Conservation (phyloP, 2,329 filamentous ascomycete genomes). For the Diplodia sapinea region DNA sequence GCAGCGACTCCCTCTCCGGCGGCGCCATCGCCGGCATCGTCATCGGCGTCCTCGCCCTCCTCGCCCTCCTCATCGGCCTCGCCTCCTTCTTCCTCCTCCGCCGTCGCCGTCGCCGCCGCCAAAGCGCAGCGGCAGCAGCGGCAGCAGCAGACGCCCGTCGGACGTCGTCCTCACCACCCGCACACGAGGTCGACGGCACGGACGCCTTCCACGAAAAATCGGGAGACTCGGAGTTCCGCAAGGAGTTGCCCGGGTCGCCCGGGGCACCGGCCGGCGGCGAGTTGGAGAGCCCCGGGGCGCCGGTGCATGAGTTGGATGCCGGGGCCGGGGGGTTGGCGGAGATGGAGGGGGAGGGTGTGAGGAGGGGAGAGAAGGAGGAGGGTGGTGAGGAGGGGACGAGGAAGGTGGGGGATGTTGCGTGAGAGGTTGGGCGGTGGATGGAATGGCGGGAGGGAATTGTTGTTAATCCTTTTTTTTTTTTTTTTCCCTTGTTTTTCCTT, state of each 20-base stretch:
- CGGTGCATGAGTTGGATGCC: slow-evolving; percentile 15
- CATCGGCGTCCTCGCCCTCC: slow-evolving; percentile 35
- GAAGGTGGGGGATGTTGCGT: background rate
- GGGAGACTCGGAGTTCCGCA: background rate
- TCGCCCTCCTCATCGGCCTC: slow-evolving; percentile 33
- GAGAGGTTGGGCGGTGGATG: background rate
- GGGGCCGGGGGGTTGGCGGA: background rate
- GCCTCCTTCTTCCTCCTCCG: slow-evolving; percentile 33
- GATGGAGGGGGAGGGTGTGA: slow-evolving; percentile 13
- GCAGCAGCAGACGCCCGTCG: background rate
- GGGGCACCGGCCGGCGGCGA: background rate
- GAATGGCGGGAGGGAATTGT: too few relatives aligned
- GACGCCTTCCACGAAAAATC: slow-evolving; percentile 7
- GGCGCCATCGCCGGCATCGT: slow-evolving; percentile 38
- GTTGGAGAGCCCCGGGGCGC: background rate
- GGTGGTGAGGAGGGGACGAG: background rate
- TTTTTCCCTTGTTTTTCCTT: background rate
- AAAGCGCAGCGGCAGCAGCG: background rate
- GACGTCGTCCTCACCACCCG: background rate
- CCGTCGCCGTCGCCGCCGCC: slow-evolving; percentile 12
- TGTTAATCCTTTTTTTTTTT: background rate
- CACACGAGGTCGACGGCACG: slow-evolving; percentile 18
- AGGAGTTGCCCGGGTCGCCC: slow-evolving; percentile 2
- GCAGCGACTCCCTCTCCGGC: slow-evolving; percentile 22
- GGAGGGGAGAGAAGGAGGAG: background rate